A percentile compares a stretch with the other conserved stretches of the same genome.
phyloP scores from a whole-genome alignment of 2,329 filamentous ascomycete genomes.

The Aspergillus calidoustus region DNA sequence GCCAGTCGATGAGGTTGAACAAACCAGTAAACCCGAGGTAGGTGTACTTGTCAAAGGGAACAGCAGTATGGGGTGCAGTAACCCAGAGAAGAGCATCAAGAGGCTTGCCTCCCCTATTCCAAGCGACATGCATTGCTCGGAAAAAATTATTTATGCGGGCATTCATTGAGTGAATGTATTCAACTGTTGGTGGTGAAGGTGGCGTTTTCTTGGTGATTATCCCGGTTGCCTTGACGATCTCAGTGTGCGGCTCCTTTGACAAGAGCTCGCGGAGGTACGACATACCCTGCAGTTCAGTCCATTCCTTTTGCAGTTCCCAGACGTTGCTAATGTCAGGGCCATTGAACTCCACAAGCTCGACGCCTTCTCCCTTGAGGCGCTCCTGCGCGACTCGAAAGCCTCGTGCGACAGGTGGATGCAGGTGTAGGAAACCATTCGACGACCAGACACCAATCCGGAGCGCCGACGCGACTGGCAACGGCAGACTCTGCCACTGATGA shows the following conservation, averaged over 20 bases:
- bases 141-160: neutral
- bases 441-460: neutral
- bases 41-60: neutral
- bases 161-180: neutral
- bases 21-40: neutral
- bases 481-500: neutral
- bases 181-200: neutral
- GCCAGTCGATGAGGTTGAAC: conserved; percentile 1
- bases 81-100: neutral
- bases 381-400: neutral
- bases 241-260: neutral
- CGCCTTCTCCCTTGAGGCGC: neutral
- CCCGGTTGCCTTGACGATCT: neutral
- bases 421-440: neutral
- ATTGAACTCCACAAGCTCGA: neutral
- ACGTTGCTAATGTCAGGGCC: neutral
- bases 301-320: neutral
- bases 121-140: neutral
- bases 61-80: neutral
- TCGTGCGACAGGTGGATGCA: neutral
- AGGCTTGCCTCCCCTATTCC: neutral
- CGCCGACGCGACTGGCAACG: neutral
- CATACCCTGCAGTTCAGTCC: neutral
- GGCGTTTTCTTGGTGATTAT: neutral
- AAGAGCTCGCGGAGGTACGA: neutral